Conservation (phyloP, 768 basidiomycete species). For the Lanmaoa pseudosensibilis region DNA sequence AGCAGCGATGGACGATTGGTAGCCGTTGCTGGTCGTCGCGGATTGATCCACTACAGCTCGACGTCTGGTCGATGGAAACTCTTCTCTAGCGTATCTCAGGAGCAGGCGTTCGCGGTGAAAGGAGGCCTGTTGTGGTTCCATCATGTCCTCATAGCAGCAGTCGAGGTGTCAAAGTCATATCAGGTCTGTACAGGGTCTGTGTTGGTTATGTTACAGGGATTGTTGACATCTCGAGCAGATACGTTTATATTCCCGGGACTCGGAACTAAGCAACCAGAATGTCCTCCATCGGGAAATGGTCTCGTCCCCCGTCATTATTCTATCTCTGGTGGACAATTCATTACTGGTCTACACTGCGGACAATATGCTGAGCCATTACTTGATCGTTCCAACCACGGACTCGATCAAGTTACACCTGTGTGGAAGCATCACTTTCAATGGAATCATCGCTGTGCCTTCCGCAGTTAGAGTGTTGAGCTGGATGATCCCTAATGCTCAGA, state of each 20-base stretch:
- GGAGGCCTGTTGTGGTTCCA: conserved; percentile 97
- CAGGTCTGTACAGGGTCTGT: conserved; percentile 49
- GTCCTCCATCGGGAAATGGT: conserved; percentile 80
- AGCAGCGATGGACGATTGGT: conserved; percentile 89
- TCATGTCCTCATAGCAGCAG: conserved; percentile 88
- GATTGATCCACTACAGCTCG: conserved; percentile 91
- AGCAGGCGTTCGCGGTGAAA: conserved; percentile 81
- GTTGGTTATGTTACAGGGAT: neutral
- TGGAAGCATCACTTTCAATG: conserved; percentile 92
- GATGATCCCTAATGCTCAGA: conserved; percentile 94
- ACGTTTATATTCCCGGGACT: conserved; percentile 90
- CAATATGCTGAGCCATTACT: conserved; percentile 89
- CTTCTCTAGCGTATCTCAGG: conserved; percentile 79
- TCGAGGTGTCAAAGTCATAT: conserved; percentile 77
- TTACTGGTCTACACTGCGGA: conserved; percentile 92
- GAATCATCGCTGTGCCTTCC: conserved; percentile 80
- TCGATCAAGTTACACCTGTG: conserved; percentile 86
- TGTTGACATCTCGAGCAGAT: conserved; percentile 50
- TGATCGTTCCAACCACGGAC: conserved; percentile 82
- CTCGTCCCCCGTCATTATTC: conserved; percentile 73
- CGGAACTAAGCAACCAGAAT: conserved; percentile 79
- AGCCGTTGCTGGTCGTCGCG: conserved; percentile 88
- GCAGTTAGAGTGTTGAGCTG: conserved; percentile 91
- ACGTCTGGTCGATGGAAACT: conserved; percentile 94
- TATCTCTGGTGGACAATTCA: conserved; percentile 94